Base-by-base conservation (phyloP, 139 green algal species). In the Chloropicon primus region DNA sequence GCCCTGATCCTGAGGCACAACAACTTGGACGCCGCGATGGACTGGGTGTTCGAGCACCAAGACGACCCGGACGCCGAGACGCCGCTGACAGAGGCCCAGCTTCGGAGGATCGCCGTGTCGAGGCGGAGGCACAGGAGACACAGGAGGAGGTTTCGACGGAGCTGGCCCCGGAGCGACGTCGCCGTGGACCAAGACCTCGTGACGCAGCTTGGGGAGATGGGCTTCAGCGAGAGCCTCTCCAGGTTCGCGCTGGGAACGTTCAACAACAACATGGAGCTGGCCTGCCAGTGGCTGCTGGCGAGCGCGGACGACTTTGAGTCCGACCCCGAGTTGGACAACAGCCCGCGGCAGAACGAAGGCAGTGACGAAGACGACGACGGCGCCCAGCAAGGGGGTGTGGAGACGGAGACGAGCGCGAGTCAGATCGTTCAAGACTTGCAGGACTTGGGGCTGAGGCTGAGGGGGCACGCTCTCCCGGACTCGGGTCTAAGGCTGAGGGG, bases 31-130 rank as follows among this genome's bases (percentile, higher is more conserved):
- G 29, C 78, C 22, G 72, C 78, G 2, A 77, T 89, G 1, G 84
- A 89, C 28, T 89, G 85, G 85, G 74, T 86, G 25, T 76, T 89
- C 53, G 54, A 84, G 78, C 85, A 89, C 54, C 53, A 26, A 0
- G 85, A 89, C 0, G 85, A 89, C 25, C 27, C 79, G 2, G 84
- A 80, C 26, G 83, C 85, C 2, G 85, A 75, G 17, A 76, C 76
- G 29, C 81, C 85, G 2, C 76, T 82, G 22, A 82, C 83, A 0
- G 79, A 87, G 21, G 81, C 84, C 41, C 83, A 86, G 78, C 78
- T 89, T 54, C 80, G 78, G 1, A 62, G 41, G 41, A 62, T 62
- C 41, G 41, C 41, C 5, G 17, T 62, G 5, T 62, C 41, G 5
- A 62, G 41, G 41, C 41, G 41, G 41, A 62, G 41, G 41, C 41